Base-by-base conservation (phyloP, 2,329 filamentous ascomycete genomes). In the Arthroderma sp. region DNA sequence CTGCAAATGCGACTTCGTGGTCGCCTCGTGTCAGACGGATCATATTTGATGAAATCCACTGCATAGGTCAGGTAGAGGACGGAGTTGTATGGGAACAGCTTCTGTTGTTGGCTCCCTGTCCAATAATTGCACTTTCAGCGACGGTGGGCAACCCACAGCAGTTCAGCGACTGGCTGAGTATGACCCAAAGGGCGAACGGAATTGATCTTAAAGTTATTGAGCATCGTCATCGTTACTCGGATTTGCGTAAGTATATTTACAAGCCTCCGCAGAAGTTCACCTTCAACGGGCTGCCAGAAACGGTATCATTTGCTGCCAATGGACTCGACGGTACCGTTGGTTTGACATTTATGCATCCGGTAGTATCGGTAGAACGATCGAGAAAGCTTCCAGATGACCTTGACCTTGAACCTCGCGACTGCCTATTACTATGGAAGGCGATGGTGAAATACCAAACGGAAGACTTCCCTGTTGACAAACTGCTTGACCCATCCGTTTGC, bases 1-100 rank as follows among this genome's bases (percentile, higher is more conserved):
- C 81, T 0, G 65, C 69, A 0, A 83, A 86, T 52, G 79, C 81
- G 3, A 74, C 71, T 6, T 65, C 67, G 1, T 89, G 83, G 83
- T 74, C 81, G 0, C 69, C 70, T 3, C 68, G 80, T 43, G 72
- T 88, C 9, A 83, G 77, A 53, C 73, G 81, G 40, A 86, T 88
- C 56, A 85, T 88, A 42, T 88, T 88, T 47, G 83, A 89, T 55
- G 83, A 89, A 62, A 78, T 88, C 1, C 83, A 89, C 57, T 85
- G 77, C 31, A 88, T 89, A 47, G 81, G 83, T 0, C 78, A 87
- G 57, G 74, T 78, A 0, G 80, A 86, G 5, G 83, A 88, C 51
- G 83, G 83, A 43, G 65, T 86, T 1, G 69, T 87, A 2, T 89
- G 82, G 83, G 83, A 89, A 54, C 83, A 88, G 55, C 68, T 89